Evolutionary conservation across 352 stramenopile genomes (phyloP), one percentile per base, ranked within the genome.

Genomic region (Globisporangium echinulatum): DNA sequence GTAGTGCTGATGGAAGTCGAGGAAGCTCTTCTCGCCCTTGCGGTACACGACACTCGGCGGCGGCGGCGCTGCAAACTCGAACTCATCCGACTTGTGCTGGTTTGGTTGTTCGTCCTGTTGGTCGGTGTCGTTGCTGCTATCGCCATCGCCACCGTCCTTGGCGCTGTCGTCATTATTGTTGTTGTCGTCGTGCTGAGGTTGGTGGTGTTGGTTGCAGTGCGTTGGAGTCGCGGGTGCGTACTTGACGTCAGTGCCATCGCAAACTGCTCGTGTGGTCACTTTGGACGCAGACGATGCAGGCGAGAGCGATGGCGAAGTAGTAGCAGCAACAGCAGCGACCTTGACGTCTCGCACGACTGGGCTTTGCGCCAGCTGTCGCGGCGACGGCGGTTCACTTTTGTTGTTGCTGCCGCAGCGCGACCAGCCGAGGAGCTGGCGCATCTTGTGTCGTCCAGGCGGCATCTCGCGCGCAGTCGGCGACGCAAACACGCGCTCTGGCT

Each of bases 1-100:
- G 56, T 92, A 94, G 62, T 87, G 77, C 51, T 91, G 79, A 53
- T 92, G 79, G 54, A 94, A 94, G 46, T 87, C 79, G n/a, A 92
- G 54, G 48, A 88, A 90, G 52, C 77, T 88, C 69, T 90, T 90
- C 49, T 92, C 79, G 25, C 77, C 82, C 58, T 86, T 85, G n/a
- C 77, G 79, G 55, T 85, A 82, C 44, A 72, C 77, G 59, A 85
- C 71, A 9, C 60, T 74, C 11, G 69, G 72, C 5, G 44, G 51
- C 2, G 51, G 37, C 14, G 61, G 25, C 11, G 37, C n/a, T 14
- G 60, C 52, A 7, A 64, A 49, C 19, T 53, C 10, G n/a, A 51
- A 44, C 40, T 44, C 46, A 8, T 49, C 40, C 10, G 47, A n/a
- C 4, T 33, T 3, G n/a, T 42, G 4, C 1, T 64, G 19, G 5